phyloP scores from a whole-genome alignment of 352 stramenopile species.

The Phytophthora cajani region DNA sequence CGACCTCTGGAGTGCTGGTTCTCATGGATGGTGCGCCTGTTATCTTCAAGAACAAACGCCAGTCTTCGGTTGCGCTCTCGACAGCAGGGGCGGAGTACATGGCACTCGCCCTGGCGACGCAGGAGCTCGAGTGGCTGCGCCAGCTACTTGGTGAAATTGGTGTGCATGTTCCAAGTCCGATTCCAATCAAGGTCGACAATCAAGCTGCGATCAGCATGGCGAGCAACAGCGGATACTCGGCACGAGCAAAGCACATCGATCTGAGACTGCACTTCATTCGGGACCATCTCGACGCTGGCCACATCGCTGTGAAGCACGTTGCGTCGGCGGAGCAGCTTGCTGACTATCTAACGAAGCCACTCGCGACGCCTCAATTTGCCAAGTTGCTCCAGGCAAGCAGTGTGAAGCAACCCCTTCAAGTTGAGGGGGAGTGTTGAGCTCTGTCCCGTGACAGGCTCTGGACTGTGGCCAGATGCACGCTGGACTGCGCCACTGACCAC shows the following conservation, averaged over 20 bases:
- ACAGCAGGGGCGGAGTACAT: constrained; percentile 36
- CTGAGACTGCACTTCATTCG: constrained; percentile 1
- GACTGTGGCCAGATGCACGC: no score
- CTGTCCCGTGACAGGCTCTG: no score
- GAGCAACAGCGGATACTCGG: neutral
- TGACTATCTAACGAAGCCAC: neutral
- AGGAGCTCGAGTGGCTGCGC: constrained; percentile 30
- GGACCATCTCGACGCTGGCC: neutral
- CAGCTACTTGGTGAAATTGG: constrained; percentile 17
- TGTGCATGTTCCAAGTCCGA: neutral
- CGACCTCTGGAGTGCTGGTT: constrained; percentile 31
- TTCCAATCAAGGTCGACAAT: neutral
- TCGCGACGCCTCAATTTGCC: neutral
- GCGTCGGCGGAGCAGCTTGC: neutral
- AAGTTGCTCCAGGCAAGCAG: neutral
- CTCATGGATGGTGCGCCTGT: constrained; percentile 10
- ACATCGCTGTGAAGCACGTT: neutral
- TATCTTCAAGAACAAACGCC: constrained; percentile 30
- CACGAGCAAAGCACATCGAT: neutral
- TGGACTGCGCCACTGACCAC: no score
- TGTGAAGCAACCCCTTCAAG: neutral
- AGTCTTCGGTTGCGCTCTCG: constrained; percentile 14
- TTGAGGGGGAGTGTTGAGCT: neutral
- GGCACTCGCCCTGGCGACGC: constrained; percentile 13
- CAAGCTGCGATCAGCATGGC: neutral